Base-by-base conservation (phyloP, 495 filamentous ascomycete genomes). In the Hyaloscypha finlandica region DNA sequence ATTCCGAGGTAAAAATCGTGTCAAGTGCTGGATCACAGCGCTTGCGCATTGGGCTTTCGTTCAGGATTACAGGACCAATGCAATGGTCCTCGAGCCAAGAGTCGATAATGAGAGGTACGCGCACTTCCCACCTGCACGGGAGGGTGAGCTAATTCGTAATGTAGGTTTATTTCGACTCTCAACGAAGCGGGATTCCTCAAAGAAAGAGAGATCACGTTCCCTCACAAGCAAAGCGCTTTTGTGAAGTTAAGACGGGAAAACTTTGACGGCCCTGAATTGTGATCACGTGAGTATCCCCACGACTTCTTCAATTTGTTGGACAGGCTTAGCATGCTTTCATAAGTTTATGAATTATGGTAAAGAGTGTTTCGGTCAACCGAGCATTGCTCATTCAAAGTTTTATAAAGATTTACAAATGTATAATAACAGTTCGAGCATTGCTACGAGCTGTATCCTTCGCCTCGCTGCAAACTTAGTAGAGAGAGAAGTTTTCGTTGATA, bases 211-310 rank as follows among this genome's bases (percentile, higher is more conserved):
- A 83, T 98, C 48, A 85, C 87, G 16, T 95, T 99, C 71, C 90
- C 94, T 20, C 93, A 98, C 75, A 99, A 98, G 77, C 93, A 96
- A 75, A 85, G 92, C 3, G 94, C 93, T 69, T 82, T 96, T 69
- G 90, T 97, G 81, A 90, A 89, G 75, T 85, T 97, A 56, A 83
- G 84, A 71, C 81, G 95, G 66, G 94, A 97, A 66, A 85, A 80
- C 30, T 99, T 94, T 92, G 86, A 91, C 59, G 88, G 86, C 3
- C 95, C 94, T n/a, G 85, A 79, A 32, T 72, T 92, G 56, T 96
- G 75, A 86, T 53, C 53, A 25, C 29, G 29, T 56, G 53, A 2
- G 25, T 1, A 25, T 25, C 25, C 2, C 25, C 25, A 29, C 42
- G 4, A 48, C 16, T 14, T 48, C 42, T 14, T 11, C 42, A 37